These are phyloP conservation scores for Arachis monticola DNA, from an alignment of 331 rosid species.

Conservation along the genomic window DNA sequence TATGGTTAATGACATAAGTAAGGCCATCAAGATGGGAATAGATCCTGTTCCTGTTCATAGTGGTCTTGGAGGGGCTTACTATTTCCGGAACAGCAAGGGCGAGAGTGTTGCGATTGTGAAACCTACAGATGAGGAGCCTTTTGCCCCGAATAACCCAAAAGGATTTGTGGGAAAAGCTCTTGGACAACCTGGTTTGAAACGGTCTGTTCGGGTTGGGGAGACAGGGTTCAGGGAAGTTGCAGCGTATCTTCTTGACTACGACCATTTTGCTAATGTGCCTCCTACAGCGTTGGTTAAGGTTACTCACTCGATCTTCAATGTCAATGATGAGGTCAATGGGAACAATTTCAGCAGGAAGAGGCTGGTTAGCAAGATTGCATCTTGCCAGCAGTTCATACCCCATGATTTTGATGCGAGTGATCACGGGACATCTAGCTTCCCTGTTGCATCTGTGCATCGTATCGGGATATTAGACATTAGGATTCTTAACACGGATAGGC, in stretches of 20 bases:
- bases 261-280: conserved; percentile 93
- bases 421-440: conserved; percentile 97
- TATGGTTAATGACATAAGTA: conserved; percentile 69
- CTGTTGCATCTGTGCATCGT: conserved; percentile 89
- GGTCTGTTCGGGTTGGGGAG: conserved; percentile 95
- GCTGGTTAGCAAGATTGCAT: conserved; percentile 93
- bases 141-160: conserved; percentile 97
- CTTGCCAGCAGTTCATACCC: conserved; percentile 84
- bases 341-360: conserved; percentile 66
- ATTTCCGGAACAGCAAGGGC: conserved; percentile 71
- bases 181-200: conserved; percentile 95
- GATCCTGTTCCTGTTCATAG: conserved; percentile 85
- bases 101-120: conserved; percentile 93
- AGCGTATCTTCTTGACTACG: conserved; percentile 84
- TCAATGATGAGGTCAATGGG: conserved; percentile 86
- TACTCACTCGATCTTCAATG: conserved; percentile 92
- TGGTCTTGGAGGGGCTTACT: conserved; percentile 99
- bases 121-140: conserved; percentile 99
- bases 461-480: conserved; percentile 96
- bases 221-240: conserved; percentile 97
- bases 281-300: conserved; percentile 95
- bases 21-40: conserved; percentile 82
- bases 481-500: conserved; percentile 97
- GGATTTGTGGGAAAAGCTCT: conserved; percentile 96
- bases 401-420: conserved; percentile 99